These are phyloP conservation scores for Cladosporium sp. DNA, from an alignment of 2,329 filamentous ascomycete genomes.

Conservation along the genomic window DNA sequence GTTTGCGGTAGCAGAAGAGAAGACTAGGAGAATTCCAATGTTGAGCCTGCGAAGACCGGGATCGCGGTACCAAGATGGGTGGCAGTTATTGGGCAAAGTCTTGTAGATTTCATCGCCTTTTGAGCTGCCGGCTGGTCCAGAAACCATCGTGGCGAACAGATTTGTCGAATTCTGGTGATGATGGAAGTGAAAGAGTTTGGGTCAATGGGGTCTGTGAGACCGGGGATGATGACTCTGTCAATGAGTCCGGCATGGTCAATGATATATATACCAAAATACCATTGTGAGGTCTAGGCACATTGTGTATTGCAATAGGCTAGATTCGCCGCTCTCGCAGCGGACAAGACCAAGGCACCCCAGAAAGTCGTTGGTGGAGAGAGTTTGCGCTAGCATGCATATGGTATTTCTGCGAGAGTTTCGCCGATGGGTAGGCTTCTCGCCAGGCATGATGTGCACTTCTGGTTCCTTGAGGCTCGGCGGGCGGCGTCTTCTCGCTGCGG, in stretches of 20 bases:
- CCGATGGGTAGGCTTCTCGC: too few species aligned
- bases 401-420: neutral
- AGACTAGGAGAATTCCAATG: conserved; percentile 11
- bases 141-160: neutral
- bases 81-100: conserved; percentile 16
- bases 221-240: neutral
- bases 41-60: conserved; percentile 15
- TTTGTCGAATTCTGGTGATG: neutral
- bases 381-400: neutral
- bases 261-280: conserved; percentile 2
- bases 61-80: conserved; percentile 18
- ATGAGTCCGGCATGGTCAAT: neutral
- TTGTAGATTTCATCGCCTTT: conserved; percentile 16
- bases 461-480: too few species aligned
- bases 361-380: conserved; percentile 1
- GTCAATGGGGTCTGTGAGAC: neutral
- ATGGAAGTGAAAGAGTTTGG: neutral
- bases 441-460: too few species aligned
- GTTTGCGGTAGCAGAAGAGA: conserved; percentile 10
- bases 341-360: neutral
- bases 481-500: too few species aligned
- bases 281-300: neutral
- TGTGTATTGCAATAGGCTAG: too few species aligned
- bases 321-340: neutral
- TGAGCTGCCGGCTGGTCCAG: conserved; percentile 8